Evolutionary conservation across 805 yeast genomes (phyloP).

Genomic region (Kregervanrija pseudodelftensis): DNA sequence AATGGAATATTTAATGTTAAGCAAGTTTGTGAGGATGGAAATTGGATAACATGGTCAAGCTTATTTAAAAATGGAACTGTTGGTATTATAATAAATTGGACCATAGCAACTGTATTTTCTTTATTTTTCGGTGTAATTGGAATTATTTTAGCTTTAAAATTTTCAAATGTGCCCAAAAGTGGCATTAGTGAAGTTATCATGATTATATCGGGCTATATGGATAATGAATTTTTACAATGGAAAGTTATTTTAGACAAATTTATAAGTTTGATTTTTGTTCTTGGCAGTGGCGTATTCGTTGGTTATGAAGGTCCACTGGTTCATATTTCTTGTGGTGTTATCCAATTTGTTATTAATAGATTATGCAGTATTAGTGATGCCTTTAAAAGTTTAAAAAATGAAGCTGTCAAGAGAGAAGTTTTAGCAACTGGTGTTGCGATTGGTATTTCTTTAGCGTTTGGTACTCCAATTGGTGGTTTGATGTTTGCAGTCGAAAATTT

Average conservation of each 20-base stretch:
- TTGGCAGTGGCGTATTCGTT: conserved; percentile 61
- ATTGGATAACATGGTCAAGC: conserved; percentile 28
- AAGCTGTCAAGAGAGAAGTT: conserved; percentile 59
- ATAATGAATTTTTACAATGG: conserved; percentile 44
- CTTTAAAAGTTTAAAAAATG: conserved; percentile 29
- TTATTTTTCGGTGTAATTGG: conserved; percentile 34
- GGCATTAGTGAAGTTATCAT: conserved; percentile 74
- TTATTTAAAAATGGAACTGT: conserved; percentile 21
- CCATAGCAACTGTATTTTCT: conserved; percentile 33
- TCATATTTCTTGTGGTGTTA: conserved; percentile 63
- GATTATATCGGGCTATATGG: conserved; percentile 57
- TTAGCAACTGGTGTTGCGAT: conserved; percentile 73
- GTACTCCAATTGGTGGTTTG: conserved; percentile 85
- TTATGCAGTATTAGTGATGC: conserved; percentile 16
- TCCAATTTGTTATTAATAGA: conserved; percentile 31
- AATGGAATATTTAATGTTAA: conserved; percentile 21
- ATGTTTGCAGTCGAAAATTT: conserved; percentile 67
- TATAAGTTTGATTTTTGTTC: conserved; percentile 52
- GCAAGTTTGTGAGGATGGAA: conserved; percentile 25
- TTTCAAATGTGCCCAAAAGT: conserved; percentile 39
- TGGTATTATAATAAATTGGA: conserved; percentile 22
- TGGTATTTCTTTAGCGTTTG: conserved; percentile 80
- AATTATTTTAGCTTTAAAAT: conserved; percentile 22
- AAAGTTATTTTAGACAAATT: conserved; percentile 49
- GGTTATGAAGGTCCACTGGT: conserved; percentile 87